Base-by-base conservation (phyloP, 768 basidiomycete genomes). In the Lyophyllum shimeji region DNA sequence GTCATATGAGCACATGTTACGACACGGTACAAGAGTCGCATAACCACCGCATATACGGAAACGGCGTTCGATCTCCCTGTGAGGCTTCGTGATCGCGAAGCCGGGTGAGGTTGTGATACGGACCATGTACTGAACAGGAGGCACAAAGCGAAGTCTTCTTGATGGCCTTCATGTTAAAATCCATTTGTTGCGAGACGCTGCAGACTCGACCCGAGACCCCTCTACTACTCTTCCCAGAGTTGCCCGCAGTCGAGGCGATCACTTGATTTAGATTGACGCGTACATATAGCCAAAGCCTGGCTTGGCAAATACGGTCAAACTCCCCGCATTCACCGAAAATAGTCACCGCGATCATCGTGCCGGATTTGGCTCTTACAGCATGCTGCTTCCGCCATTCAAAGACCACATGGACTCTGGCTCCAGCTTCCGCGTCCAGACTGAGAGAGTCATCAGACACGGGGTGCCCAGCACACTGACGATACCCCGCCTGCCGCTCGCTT, bases 341-440 rank as follows among this genome's bases (percentile, higher is more conserved):
- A 37, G 34, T 37, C 15, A 8, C 34, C 17, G 45, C 45, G 23
- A 40, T 40, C 39, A n/a, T 18, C 39, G 18, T 18, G 39, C n/a
- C 39, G 18, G 18, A n/a, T n/a, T 40, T n/a, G n/a, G n/a, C n/a
- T n/a, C n/a, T n/a, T 47, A 13, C 27, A 29, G 25, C 45, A 46
- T 29, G 12, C 3, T 47, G 29, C 2, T 12, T 49, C 11, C n/a
- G 9, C 13, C 34, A 21, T 29, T 25, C 23, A 0, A 15, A 40
- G 3, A 43, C 53, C 60, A 61, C 57, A 58, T 61, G 60, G 12
- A 42, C 25, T 17, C 46, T 34, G 33, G 1, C 27, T 34, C 45
- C 29, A 39, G 46, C 47, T 55, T 50, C 44, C 34, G 20, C 23
- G 25, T 48, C 21, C 33, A 34, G n/a, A n/a, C n/a, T n/a, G n/a